A percentile compares a stretch with the other conserved stretches of the same genome.
These are phyloP conservation scores for Kentomonas sorsogonicus DNA, from an alignment of 208 protist genomes.

Conservation along the genomic window DNA sequence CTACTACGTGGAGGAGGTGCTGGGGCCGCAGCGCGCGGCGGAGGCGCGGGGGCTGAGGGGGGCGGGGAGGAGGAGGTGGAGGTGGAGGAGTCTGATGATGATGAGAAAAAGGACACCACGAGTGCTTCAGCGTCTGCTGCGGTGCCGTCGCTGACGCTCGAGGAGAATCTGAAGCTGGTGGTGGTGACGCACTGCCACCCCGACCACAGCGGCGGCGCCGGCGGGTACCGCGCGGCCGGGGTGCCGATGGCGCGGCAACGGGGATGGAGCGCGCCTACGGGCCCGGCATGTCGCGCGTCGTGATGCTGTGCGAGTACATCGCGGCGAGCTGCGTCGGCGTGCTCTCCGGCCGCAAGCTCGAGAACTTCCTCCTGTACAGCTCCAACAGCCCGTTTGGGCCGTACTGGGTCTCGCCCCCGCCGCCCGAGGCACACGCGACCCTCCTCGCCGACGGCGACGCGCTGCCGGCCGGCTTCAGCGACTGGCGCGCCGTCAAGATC, in stretches of 20 bases:
- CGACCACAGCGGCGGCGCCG: conserved; percentile 38
- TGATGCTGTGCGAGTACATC: conserved; percentile 19
- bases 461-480: conserved; percentile 37
- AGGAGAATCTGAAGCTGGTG: conserved; percentile 27
- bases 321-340: conserved; percentile 24
- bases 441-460: conserved; percentile 19
- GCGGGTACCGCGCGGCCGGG: conserved; percentile 20
- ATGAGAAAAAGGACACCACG: too few species aligned
- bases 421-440: conserved; percentile 3
- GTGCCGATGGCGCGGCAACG: conserved; percentile 21
- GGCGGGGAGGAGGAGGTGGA: too few species aligned
- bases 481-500: conserved; percentile 38
- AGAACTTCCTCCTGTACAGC: conserved; percentile 27
- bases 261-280: conserved; percentile 25
- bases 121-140: too few species aligned
- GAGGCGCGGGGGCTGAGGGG: too few species aligned
- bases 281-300: conserved; percentile 11
- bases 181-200: conserved; percentile 39
- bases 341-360: conserved; percentile 20
- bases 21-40: conserved; percentile 10
- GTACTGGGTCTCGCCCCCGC: conserved; percentile 22
- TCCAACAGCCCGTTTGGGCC: conserved; percentile 27
- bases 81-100: too few species aligned
- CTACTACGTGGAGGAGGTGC: conserved; percentile 41
- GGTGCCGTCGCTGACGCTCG: too few species aligned